A percentile compares a stretch with the other conserved stretches of the same genome.
These are phyloP conservation scores for Circinella minor DNA, from an alignment of 371 early-diverging fungal genomes.

Conservation along the genomic window DNA sequence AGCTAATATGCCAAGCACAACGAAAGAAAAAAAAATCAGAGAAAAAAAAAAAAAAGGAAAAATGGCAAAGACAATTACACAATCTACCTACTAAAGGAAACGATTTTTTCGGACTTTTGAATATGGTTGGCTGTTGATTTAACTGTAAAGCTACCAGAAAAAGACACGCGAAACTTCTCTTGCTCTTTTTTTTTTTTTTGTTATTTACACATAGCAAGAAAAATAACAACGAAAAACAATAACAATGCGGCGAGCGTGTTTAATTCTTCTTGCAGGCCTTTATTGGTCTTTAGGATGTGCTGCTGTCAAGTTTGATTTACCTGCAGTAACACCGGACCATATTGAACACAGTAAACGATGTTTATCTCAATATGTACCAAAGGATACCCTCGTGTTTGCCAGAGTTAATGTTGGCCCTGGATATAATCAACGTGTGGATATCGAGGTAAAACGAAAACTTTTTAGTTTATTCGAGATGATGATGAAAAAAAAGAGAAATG, in stretches of 20 bases:
- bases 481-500: no score
- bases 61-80: no score
- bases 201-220: neutral
- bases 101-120: neutral
- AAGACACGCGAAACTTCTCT: neutral
- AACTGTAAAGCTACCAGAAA: no score
- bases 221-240: neutral
- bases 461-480: no score
- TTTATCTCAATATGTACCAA: slow-evolving; percentile 75
- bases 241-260: slow-evolving; percentile 13
- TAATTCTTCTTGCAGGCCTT: slow-evolving; percentile 10
- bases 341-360: slow-evolving; percentile 58
- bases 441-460: slow-evolving; percentile 55
- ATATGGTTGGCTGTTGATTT: neutral
- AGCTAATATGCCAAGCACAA: neutral
- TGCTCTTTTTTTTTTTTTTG: neutral
- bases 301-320: slow-evolving; percentile 81
- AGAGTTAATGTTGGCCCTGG: slow-evolving; percentile 70
- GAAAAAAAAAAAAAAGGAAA: neutral
- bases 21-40: neutral
- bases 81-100: no score
- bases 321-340: slow-evolving; percentile 49
- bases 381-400: slow-evolving; percentile 75
- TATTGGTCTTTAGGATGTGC: neutral
- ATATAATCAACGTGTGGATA: slow-evolving; percentile 71